These are phyloP conservation scores for Plasmodium berghei DNA, from an alignment of 169 alveolate genomes.

Conservation along the genomic window DNA sequence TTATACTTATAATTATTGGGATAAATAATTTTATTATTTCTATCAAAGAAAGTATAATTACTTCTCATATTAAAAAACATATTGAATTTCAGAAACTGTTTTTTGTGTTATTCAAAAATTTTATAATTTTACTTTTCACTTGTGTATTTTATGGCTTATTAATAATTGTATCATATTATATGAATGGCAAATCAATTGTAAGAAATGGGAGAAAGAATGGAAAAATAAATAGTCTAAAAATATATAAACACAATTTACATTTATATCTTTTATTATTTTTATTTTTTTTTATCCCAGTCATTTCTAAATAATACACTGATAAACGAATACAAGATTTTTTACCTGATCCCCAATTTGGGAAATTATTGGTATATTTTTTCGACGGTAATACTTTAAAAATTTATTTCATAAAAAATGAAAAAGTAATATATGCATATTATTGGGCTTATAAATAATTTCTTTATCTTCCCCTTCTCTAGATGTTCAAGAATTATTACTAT, in stretches of 20 bases:
- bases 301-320: conserved; percentile 57
- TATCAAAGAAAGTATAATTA: neutral
- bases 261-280: neutral
- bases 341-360: conserved; percentile 48
- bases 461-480: conserved; percentile 12
- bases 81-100: conserved; percentile 5
- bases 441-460: neutral
- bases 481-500: conserved; percentile 44
- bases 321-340: conserved; percentile 52
- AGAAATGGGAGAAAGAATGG: neutral
- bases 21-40: conserved; percentile 34
- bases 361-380: conserved; percentile 71
- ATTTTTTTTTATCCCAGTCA: conserved; percentile 13
- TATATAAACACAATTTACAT: neutral
- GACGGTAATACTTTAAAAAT: conserved; percentile 13
- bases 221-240: neutral
- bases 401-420: neutral
- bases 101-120: conserved; percentile 23
- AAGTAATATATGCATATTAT: neutral
- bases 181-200: conserved; percentile 12
- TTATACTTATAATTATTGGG: conserved; percentile 39
- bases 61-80: conserved; percentile 13
- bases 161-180: conserved; percentile 12
- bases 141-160: conserved; percentile 16
- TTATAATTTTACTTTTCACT: conserved; percentile 15